These are phyloP conservation scores for Achlya hypogyna DNA, from an alignment of 352 stramenopile genomes.

Conservation along the genomic window DNA sequence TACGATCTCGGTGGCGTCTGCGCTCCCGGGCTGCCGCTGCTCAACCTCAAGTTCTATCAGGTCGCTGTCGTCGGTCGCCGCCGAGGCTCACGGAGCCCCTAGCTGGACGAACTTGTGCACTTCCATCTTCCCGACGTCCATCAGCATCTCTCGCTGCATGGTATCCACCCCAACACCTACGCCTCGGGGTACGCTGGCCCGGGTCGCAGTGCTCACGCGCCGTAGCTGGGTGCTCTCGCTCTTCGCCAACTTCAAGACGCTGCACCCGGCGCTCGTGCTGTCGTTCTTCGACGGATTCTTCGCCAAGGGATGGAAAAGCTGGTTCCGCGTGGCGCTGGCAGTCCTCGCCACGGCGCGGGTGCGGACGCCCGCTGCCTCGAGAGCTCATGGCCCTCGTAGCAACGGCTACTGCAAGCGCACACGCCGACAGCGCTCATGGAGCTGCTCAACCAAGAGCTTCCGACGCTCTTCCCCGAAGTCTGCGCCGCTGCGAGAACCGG, in stretches of 20 bases:
- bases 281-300: slow-evolving; percentile 19
- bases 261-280: slow-evolving; percentile 9
- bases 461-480: slow-evolving; percentile 9
- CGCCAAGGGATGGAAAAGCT: slow-evolving; percentile 15
- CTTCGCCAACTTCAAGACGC: slow-evolving; percentile 14
- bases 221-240: slow-evolving; percentile 15
- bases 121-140: slow-evolving; percentile 15
- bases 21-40: slow-evolving; percentile 10
- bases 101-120: slow-evolving; percentile 17
- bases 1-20: slow-evolving; percentile 13
- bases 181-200: slow-evolving; percentile 3
- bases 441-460: slow-evolving; percentile 4
- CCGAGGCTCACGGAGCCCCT: not conserved
- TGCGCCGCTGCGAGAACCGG: not conserved
- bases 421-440: not conserved
- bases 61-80: not conserved
- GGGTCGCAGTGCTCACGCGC: not conserved
- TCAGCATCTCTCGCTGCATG: slow-evolving; percentile 9
- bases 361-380: too few relatives aligned
- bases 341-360: slow-evolving; percentile 1
- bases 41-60: slow-evolving; percentile 18
- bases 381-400: not conserved
- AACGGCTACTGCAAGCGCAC: slow-evolving; percentile 4
- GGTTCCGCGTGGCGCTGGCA: slow-evolving; percentile 10
- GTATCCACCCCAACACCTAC: slow-evolving; percentile 16